These are phyloP conservation scores for Hymenoscyphus scutula DNA, from an alignment of 2,329 filamentous ascomycete genomes.

Conservation along the genomic window DNA sequence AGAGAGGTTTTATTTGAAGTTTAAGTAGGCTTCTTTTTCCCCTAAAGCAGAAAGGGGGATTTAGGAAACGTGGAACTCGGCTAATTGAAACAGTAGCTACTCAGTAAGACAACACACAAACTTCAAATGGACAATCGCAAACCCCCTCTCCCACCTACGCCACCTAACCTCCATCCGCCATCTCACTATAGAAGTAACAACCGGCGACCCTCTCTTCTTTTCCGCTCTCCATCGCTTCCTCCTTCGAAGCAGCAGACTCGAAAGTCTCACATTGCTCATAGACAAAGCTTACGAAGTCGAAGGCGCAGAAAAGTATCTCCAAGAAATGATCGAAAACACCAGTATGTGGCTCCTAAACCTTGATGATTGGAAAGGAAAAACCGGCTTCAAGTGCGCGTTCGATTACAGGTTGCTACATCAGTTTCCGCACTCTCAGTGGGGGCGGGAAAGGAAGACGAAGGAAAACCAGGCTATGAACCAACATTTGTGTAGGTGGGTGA, in stretches of 20 bases:
- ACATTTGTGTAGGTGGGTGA: no score
- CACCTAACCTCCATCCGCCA: not conserved
- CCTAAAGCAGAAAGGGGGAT: rapidly evolving
- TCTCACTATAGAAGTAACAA: not conserved
- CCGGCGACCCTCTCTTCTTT: not conserved
- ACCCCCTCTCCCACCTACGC: not conserved
- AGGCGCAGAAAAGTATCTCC: not conserved
- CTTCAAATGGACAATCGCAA: not conserved
- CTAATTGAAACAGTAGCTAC: not conserved
- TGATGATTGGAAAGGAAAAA: no score
- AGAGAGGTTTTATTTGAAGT: not conserved
- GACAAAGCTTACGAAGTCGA: not conserved
- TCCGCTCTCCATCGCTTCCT: not conserved
- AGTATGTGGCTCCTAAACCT: not conserved
- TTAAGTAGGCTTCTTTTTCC: not conserved
- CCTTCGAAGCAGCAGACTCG: not conserved
- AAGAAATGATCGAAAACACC: not conserved
- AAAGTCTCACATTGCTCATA: not conserved
- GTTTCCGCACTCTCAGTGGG: not conserved
- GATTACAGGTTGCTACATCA: no score
- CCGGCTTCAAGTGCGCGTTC: no score
- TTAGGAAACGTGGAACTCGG: not conserved
- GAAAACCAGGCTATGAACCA: not conserved
- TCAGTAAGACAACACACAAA: not conserved
- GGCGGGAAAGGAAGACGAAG: not conserved